A percentile compares a stretch with the other conserved stretches of the same genome.
These are phyloP conservation scores for Agastache rugosa DNA, from an alignment of 257 asterid genomes.

Conservation along the genomic window DNA sequence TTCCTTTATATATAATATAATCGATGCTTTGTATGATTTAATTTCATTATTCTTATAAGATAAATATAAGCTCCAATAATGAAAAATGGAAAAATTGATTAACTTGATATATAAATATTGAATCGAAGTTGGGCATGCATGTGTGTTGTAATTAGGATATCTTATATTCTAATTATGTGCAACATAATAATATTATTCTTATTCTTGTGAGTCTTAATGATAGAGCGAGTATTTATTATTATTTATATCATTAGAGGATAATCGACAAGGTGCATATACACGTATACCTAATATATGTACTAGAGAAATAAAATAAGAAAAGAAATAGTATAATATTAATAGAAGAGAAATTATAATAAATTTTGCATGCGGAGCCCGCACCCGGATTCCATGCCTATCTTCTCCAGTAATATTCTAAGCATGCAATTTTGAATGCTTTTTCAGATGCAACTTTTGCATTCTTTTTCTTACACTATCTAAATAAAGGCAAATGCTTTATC, in stretches of 20 bases:
- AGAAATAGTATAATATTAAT: not conserved
- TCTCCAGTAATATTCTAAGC: conserved; percentile 40
- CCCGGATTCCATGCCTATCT: conserved; percentile 31
- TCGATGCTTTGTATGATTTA: not conserved
- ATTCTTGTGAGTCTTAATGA: too few species aligned
- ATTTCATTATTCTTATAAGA: not conserved
- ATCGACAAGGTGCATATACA: too few species aligned
- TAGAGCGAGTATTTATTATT: too few species aligned
- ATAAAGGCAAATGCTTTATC: conserved; percentile 30
- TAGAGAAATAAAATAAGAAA: too few species aligned
- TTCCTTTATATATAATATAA: not conserved
- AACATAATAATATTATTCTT: too few species aligned
- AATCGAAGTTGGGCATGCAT: not conserved
- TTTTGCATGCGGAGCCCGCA: conserved; percentile 34
- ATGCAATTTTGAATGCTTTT: conserved; percentile 41
- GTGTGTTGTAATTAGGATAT: not conserved
- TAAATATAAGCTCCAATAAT: not conserved
- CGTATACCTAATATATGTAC: too few species aligned
- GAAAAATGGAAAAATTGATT: not conserved
- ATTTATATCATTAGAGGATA: too few species aligned
- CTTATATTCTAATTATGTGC: too few species aligned
- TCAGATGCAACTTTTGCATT: conserved; percentile 37
- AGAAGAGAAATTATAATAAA: not conserved
- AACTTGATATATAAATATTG: not conserved
- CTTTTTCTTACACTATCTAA: conserved; percentile 30